Evolutionary conservation across 164 flowering plant genomes (phyloP), one percentile per base, ranked within the genome.

Genomic region (Aristolochia californica): DNA sequence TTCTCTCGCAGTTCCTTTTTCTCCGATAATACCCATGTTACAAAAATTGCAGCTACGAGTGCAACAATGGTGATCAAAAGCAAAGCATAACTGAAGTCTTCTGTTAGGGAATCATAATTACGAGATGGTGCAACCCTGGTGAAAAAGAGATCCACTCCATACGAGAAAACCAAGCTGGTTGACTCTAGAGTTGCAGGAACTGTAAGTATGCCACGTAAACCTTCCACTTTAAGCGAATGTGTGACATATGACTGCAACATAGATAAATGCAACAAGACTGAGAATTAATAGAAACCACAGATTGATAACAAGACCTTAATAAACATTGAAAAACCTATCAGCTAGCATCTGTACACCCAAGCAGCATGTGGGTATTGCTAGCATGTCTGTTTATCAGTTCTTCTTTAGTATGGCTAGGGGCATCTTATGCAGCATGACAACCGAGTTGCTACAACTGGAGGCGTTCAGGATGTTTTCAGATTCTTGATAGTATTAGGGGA

Each of bases 61-160:
- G 77, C 96, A 60, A 83, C 78, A 13, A 89, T 89, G 8, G 99
- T 93, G 43, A 93, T 49, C 20, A 93, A 93, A 45, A 93, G 88
- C 57, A 93, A 68, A 13, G 99, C 97, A 54, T 89, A 93, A 69
- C 83, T 89, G 70, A 93, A 93, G 68, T 93, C 97, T 34, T 89
- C 96, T 0, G 97, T 93, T 57, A 93, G 88, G 7, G 97, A 89
- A 62, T 93, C 97, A 28, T 89, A 93, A 16, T 94, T 93, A 72
- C 74, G 77, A 17, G 97, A 93, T 13, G 97, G 96, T 62, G 99
- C 95, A 48, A 93, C 77, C 45, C 82, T 86, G 30, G 97, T 84
- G 64, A 76, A 80, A 30, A 87, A 89, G 62, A 89, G 87, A 72
- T 93, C 99, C 56, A 85, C 80, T 22, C 97, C 99, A 64, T 89